Evolutionary conservation across 768 basidiomycete genomes (phyloP), one percentile per base, ranked within the genome.

Genomic region (Butyriboletus loyo): DNA sequence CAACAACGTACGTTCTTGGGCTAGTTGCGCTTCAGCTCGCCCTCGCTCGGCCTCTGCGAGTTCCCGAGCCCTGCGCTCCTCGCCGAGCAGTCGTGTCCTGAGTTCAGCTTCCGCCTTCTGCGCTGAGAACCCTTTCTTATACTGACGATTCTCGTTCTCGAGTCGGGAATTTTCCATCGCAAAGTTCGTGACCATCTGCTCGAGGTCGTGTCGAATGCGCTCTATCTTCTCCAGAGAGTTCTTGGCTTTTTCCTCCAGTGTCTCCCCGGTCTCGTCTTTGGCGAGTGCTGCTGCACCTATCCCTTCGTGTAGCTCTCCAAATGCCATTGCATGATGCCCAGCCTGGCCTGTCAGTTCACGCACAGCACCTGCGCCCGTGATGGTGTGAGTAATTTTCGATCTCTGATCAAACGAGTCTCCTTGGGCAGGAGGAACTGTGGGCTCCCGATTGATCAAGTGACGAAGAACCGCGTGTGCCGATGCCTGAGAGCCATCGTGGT

Each of bases 381-480:
- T 63, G 0, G 82, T 78, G 44, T 78, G 64, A 7, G 68, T 60
- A 22, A 77, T 69, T 35, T 73, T 68, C 34, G 71, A 71, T n/a
- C 71, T 63, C 48, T 73, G 66, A 48, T 70, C 69, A 4, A 75
- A 72, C 4, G 79, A 63, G 52, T 82, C 81, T 13, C 65, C 60
- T 54, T 79, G 78, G 34, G 80, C 77, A 22, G 68, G 72, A 5
- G 80, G 66, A 0, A 71, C 62, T 5, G 68, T 49, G 0, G 77
- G 70, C 15, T 56, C 59, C 14, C 72, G 75, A 38, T 62, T 47
- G 10, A 79, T 52, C 43, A 84, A 63, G 17, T 67, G 64, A 3
- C 72, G 71, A 4, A 84, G 55, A 45, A 82, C 77, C n/a, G 56
- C 59, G 3, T 73, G 74, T 1, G 77, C 80, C 1, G 79, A 79